Evolutionary conservation across 2,329 filamentous ascomycete species (phyloP).

Genomic region (Phyllosticta citrichinensis): DNA sequence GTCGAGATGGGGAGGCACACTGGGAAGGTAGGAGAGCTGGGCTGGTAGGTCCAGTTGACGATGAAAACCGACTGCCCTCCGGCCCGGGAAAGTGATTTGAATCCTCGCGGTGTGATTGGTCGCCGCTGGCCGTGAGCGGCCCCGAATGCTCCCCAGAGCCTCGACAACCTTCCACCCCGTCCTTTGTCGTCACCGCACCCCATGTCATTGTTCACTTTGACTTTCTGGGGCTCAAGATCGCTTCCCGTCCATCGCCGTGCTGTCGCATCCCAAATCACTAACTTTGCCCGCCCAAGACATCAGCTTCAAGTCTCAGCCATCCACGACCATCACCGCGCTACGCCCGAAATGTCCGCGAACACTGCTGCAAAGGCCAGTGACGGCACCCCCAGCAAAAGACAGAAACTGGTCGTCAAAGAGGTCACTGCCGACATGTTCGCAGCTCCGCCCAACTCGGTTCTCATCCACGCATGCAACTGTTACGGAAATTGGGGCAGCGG

Average conservation of each 20-base stretch:
- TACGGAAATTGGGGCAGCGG: constrained; percentile 48
- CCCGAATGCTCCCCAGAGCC: too few species aligned
- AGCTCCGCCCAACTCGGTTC: constrained; percentile 38
- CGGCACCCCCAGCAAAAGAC: not conserved
- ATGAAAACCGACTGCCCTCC: not conserved
- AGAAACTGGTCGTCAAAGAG: constrained; percentile 12
- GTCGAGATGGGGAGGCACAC: constrained; percentile 14
- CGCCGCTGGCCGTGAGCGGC: not conserved
- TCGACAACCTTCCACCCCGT: not conserved
- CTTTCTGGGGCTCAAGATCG: not conserved
- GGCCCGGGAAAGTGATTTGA: not conserved
- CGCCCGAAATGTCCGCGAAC: not conserved
- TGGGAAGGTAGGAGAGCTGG: not conserved
- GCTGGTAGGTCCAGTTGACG: not conserved
- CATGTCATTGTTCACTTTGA: not conserved
- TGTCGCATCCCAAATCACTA: not conserved
- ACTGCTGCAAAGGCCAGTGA: not conserved
- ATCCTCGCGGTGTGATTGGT: not conserved
- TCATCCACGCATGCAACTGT: constrained; percentile 53
- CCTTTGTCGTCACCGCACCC: not conserved
- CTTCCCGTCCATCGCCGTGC: not conserved
- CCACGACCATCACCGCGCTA: not conserved
- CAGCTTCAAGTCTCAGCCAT: not conserved
- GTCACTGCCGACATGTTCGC: constrained; percentile 41
- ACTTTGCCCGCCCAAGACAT: not conserved